Conservation (phyloP, 164 flowering plant genomes). For the Aristolochia contorta region DNA sequence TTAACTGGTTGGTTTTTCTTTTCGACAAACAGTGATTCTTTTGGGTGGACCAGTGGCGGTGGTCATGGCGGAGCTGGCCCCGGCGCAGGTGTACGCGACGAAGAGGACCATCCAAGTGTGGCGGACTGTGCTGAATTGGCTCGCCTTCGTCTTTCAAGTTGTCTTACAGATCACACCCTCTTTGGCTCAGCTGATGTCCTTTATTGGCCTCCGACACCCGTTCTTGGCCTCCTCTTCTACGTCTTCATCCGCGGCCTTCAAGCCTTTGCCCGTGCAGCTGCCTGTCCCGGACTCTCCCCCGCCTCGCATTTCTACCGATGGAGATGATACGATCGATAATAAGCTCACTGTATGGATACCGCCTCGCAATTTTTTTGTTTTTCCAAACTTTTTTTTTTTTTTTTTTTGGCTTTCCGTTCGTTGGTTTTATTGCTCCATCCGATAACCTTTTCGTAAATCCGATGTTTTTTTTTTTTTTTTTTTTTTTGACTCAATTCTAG, state of each 20-base stretch:
- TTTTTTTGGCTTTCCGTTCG: too few species aligned
- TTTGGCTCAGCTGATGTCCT: conserved; percentile 27
- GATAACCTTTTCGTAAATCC: too few species aligned
- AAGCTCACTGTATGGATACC: conserved; percentile 47
- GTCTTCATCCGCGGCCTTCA: conserved; percentile 27
- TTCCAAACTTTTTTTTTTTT: neutral
- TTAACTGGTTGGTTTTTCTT: too few species aligned
- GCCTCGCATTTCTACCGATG: conserved; percentile 1
- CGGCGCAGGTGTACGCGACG: conserved; percentile 34
- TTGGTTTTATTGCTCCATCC: neutral
- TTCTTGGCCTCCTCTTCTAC: conserved; percentile 16
- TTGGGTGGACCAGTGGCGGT: neutral
- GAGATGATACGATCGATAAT: conserved; percentile 13
- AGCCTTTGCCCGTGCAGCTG: conserved; percentile 47
- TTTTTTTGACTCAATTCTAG: too few species aligned
- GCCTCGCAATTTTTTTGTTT: neutral
- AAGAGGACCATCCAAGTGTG: conserved; percentile 38
- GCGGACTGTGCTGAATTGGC: conserved; percentile 58
- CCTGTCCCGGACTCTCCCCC: conserved; percentile 13
- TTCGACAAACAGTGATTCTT: too few species aligned
- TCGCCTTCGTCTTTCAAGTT: conserved; percentile 64
- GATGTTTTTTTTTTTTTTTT: too few species aligned
- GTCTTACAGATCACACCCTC: conserved; percentile 46
- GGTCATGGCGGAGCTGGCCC: conserved; percentile 46
- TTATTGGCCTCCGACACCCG: conserved; percentile 25